Percentiles rank a stretch among this genome's conserved stretches.
Evolutionary conservation across 2,329 filamentous ascomycete species (phyloP).

Genomic region (Hymenoscyphus occultus): DNA sequence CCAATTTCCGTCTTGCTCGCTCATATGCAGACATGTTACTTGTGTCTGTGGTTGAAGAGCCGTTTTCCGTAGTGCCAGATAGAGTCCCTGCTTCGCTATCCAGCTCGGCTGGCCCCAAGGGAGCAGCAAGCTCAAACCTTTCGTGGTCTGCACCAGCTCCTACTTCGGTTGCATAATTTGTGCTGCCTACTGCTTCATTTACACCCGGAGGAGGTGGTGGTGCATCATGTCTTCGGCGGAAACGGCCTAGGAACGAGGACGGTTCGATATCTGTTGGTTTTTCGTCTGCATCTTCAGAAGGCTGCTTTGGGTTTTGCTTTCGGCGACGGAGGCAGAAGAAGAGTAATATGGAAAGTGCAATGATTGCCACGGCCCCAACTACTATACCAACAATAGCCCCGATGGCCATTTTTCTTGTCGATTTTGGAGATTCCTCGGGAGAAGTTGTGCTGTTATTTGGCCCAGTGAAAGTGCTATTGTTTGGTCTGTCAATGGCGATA

Average conservation of each 20-base stretch:
- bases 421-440: not conserved
- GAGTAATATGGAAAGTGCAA: slow-evolving; percentile 18
- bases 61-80: slow-evolving; percentile 26
- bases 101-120: slow-evolving; percentile 30
- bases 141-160: slow-evolving; percentile 28
- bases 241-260: slow-evolving; percentile 46
- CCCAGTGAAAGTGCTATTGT: slow-evolving; percentile 31
- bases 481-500: slow-evolving; percentile 22
- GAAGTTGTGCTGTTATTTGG: slow-evolving; percentile 8
- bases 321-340: slow-evolving; percentile 22
- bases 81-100: slow-evolving; percentile 28
- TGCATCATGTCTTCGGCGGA: slow-evolving; percentile 41
- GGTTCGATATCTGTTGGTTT: slow-evolving; percentile 30
- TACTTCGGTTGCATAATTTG: slow-evolving; percentile 44
- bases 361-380: slow-evolving; percentile 20
- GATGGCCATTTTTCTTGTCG: slow-evolving; percentile 15
- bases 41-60: slow-evolving; percentile 32
- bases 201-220: slow-evolving; percentile 41
- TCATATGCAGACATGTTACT: slow-evolving; percentile 49
- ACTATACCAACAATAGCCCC: slow-evolving; percentile 31
- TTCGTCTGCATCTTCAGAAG: slow-evolving; percentile 9
- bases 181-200: slow-evolving; percentile 51
- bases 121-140: slow-evolving; percentile 29
- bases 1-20: slow-evolving; percentile 48
- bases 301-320: slow-evolving; percentile 27